Evolutionary conservation across 495 filamentous ascomycete species (phyloP).

Genomic region (Amniculicola lignicola): DNA sequence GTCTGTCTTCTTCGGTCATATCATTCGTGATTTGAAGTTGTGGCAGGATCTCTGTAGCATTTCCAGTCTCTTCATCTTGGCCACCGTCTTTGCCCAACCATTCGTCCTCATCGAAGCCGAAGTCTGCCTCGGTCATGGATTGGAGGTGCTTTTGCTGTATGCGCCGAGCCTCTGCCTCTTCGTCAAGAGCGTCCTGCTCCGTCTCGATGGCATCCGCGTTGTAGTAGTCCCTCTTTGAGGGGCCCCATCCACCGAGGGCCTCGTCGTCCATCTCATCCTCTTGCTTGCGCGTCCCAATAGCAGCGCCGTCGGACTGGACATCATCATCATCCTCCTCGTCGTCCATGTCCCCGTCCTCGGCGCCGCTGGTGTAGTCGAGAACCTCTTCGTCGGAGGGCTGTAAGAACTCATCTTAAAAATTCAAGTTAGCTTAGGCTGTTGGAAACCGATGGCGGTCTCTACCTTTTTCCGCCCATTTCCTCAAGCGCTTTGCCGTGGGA

Average conservation of each 20-base stretch:
- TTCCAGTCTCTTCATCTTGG: conserved; percentile 43
- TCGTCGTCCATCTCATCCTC: conserved; percentile 53
- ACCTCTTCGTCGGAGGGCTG: conserved; percentile 89
- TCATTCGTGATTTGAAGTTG: conserved; percentile 76
- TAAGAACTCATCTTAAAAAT: conserved; percentile 51
- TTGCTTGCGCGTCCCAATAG: conserved; percentile 35
- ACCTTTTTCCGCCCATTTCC: conserved; percentile 64
- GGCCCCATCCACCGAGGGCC: conserved; percentile 80
- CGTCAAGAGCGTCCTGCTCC: conserved; percentile 84
- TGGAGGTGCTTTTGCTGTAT: conserved; percentile 85
- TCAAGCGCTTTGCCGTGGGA: conserved; percentile 70
- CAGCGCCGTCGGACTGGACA: conserved; percentile 45
- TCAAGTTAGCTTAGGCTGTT: conserved; percentile 7
- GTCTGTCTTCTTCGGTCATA: conserved; percentile 70
- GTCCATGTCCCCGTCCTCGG: conserved; percentile 50
- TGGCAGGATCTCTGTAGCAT: conserved; percentile 73
- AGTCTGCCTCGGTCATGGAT: conserved; percentile 84
- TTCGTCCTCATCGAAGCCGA: conserved; percentile 83
- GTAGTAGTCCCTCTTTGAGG: conserved; percentile 87
- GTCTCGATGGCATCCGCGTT: conserved; percentile 86
- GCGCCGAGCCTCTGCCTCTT: conserved; percentile 83
- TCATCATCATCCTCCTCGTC: conserved; percentile 49
- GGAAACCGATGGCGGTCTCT: conserved; percentile 29
- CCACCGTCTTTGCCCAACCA: conserved; percentile 60
- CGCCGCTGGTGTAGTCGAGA: conserved; percentile 53